phyloP scores from a whole-genome alignment of 495 filamentous ascomycete species.

The Penicillium coffeae region DNA sequence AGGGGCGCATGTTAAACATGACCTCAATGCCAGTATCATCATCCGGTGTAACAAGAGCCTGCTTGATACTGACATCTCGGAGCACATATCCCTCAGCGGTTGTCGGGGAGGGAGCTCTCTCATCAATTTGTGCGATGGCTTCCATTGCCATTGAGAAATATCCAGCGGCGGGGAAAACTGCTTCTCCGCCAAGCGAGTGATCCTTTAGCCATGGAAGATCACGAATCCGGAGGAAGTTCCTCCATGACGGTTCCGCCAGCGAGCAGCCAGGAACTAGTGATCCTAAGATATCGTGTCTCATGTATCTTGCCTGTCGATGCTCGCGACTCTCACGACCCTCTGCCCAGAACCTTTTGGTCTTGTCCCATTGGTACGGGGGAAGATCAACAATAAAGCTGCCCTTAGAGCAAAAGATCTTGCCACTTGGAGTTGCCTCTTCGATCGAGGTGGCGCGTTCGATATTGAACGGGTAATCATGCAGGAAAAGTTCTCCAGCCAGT shows the following conservation, averaged over 20 bases:
- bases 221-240: neutral
- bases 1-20: slow-evolving; percentile 33
- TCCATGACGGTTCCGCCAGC: neutral
- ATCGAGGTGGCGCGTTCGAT: slow-evolving; percentile 23
- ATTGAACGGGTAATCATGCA: slow-evolving; percentile 6
- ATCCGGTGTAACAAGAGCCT: slow-evolving; percentile 1
- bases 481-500: slow-evolving; percentile 19
- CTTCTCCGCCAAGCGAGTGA: neutral
- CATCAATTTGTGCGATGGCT: slow-evolving; percentile 35
- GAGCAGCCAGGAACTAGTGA: neutral
- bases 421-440: slow-evolving; percentile 20
- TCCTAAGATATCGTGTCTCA: neutral
- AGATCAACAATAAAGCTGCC: neutral
- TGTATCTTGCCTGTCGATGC: neutral
- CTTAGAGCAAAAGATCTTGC: neutral
- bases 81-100: slow-evolving; percentile 28
- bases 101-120: slow-evolving; percentile 2
- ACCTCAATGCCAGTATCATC: slow-evolving; percentile 19
- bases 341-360: neutral
- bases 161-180: neutral
- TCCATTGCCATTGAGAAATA: neutral
- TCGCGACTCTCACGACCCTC: neutral
- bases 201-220: neutral
- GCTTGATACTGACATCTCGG: slow-evolving; percentile 18
- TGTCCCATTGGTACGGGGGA: neutral